Evolutionary conservation across 176 grass and related monocot genomes (phyloP), one percentile per base, ranked within the genome.

Genomic region (Musa itinerans): DNA sequence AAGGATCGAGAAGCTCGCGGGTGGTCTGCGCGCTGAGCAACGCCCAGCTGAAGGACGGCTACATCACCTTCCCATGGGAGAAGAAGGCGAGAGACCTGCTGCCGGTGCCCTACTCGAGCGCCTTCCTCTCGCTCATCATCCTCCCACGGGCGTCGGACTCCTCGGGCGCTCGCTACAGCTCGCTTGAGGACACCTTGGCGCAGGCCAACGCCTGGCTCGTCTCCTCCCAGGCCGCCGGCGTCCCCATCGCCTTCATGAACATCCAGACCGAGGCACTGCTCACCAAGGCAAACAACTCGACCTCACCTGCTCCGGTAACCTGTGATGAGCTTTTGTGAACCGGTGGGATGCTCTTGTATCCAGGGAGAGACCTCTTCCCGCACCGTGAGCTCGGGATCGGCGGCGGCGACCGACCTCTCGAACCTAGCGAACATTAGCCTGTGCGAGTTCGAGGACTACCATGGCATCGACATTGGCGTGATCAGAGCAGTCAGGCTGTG

Each of bases 11-110:
- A n/a, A 61, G 57, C 57, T 61, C 16, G n/a, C 14, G 57, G 57
- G 57, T 61, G 57, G 57, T 61, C 57, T 61, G 57, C 13, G 57
- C 57, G n/a, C 57, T 61, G 57, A 61, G 57, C 57, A 61, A 61
- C 8, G 57, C 57, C 5, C 57, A 61, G 57, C 57, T 61, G 13
- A 14, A 61, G n/a, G 57, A 19, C 2, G 57, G 57, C 16, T 61
- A 61, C n/a, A n/a, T 61, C 14, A 5, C 57, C n/a, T 20, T 17
- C n/a, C 57, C 57, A 61, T 20, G 57, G 57, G 57, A 61, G 57
- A 61, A 61, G 57, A 61, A 61, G 57, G n/a, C n/a, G 57, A 61
- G n/a, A 16, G 57, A 61, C 57, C n/a, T n/a, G n/a, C 57, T 61
- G 16, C 57, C 57, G 5, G 8, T 61, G 57, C 57, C 14, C 3